Percentiles rank a stretch among this genome's conserved stretches.
Conservation (phyloP, 2,329 filamentous ascomycete genomes). For the Raffaelea albimanens region DNA sequence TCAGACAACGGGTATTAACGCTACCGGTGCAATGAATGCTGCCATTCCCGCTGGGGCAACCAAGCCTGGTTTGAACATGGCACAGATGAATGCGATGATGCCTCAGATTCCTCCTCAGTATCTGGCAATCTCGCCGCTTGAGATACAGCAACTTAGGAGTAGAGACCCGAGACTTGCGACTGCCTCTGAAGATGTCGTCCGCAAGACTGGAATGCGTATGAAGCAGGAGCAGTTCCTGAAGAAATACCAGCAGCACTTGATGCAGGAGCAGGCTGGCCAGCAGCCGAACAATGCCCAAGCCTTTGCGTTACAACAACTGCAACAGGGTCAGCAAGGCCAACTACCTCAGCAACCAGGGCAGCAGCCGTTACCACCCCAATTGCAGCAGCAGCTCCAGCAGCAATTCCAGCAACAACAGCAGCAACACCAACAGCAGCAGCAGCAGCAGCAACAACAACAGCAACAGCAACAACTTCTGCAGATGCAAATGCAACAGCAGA, state of each 20-base stretch:
- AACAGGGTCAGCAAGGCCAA: slow-evolving; percentile 15
- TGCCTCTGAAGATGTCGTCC: slow-evolving; percentile 9
- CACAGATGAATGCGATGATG: slow-evolving; percentile 4
- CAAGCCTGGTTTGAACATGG: background rate
- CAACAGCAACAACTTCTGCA: slow-evolving; percentile 9
- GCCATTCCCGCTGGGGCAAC: background rate
- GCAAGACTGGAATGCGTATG: slow-evolving; percentile 3
- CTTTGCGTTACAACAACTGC: slow-evolving; percentile 3
- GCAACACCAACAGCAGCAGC: slow-evolving; percentile 21
- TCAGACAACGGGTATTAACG: background rate
- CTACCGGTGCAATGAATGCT: too few species aligned
- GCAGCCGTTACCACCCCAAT: slow-evolving; percentile 1
- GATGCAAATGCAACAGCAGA: slow-evolving; percentile 15
- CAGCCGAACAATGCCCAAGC: slow-evolving; percentile 12
- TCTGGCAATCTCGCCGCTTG: slow-evolving; percentile 7
- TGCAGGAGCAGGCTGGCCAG: slow-evolving; percentile 18
- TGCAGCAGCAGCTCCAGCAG: slow-evolving; percentile 4
- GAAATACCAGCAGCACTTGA: slow-evolving; percentile 8
- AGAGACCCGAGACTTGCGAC: slow-evolving; percentile 10
- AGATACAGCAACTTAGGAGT: slow-evolving; percentile 8
- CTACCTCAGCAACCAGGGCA: slow-evolving; percentile 12
- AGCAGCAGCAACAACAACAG: slow-evolving; percentile 5
- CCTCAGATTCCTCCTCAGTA: slow-evolving; percentile 9
- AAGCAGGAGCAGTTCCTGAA: slow-evolving; percentile 9
- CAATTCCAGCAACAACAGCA: slow-evolving; percentile 27